Evolutionary conservation across 2,329 filamentous ascomycete species (phyloP).

Genomic region (Colletotrichum euphorbiae): DNA sequence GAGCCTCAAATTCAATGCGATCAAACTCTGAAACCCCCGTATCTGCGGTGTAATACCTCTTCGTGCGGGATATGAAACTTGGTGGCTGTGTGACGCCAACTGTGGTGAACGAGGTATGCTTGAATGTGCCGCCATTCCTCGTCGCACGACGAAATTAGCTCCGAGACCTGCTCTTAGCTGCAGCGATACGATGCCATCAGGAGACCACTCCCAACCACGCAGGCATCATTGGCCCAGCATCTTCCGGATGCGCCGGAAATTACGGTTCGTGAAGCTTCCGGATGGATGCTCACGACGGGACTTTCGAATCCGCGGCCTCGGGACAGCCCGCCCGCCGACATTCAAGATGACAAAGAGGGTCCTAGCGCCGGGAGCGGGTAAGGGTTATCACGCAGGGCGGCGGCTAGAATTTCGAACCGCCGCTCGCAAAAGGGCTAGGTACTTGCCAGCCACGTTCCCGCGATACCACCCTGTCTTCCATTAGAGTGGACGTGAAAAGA

Average conservation of each 20-base stretch:
- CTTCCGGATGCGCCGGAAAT: slow-evolving; percentile 19
- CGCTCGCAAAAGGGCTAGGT: not conserved
- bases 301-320: not conserved
- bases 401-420: slow-evolving; percentile 6
- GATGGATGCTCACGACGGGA: slow-evolving; percentile 1
- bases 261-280: not conserved
- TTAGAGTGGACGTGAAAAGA: not conserved
- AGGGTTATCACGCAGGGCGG: not conserved
- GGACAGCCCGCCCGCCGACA: not conserved
- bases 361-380: not conserved
- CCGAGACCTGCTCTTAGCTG: slow-evolving; percentile 6
- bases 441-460: not conserved
- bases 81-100: no score
- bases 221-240: not conserved
- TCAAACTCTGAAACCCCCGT: slow-evolving; percentile 11
- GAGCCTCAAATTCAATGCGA: slow-evolving; percentile 5
- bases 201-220: no score
- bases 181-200: not conserved
- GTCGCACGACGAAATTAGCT: slow-evolving; percentile 19
- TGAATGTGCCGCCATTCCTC: not conserved
- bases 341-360: not conserved
- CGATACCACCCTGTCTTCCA: not conserved
- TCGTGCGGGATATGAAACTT: not conserved
- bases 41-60: not conserved
- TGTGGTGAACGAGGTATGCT: not conserved